Conservation (phyloP, 805 yeast genomes). For the Yamadazyma tumulicola region DNA sequence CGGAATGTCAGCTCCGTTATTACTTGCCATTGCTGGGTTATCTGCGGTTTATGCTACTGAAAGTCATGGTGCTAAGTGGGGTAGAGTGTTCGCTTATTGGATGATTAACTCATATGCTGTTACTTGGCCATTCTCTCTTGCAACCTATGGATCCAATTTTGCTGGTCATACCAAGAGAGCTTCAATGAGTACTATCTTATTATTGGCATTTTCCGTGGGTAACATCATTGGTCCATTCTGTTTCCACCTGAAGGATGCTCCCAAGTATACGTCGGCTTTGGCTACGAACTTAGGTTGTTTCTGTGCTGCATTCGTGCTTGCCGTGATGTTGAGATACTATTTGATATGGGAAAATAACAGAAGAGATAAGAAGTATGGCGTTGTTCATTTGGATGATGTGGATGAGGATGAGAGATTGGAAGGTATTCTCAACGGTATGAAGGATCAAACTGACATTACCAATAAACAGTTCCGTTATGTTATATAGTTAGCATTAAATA, state of each 20-base stretch:
- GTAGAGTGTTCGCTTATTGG: constrained; percentile 26
- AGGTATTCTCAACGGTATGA: constrained; percentile 28
- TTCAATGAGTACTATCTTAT: constrained; percentile 8
- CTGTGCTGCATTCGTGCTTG: constrained; percentile 11
- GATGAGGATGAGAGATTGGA: constrained; percentile 21
- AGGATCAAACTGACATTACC: constrained; percentile 24
- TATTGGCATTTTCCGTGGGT: constrained; percentile 9
- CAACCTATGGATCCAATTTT: constrained; percentile 18
- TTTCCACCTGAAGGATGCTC: constrained; percentile 8
- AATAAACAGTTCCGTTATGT: constrained; percentile 23
- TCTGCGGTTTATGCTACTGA: constrained; percentile 16
- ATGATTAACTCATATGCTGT: constrained; percentile 25
- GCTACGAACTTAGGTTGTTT: constrained; percentile 23
- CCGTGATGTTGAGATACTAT: constrained; percentile 7
- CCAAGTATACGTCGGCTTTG: constrained; percentile 8
- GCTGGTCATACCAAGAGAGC: constrained; percentile 12
- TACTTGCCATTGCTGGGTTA: constrained; percentile 13
- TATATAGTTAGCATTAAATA: constrained; percentile 4
- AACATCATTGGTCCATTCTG: constrained; percentile 10
- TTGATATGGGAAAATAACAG: constrained; percentile 10
- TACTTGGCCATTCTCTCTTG: constrained; percentile 21
- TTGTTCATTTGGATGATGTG: constrained; percentile 8
- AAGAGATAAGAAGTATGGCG: constrained; percentile 10
- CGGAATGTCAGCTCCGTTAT: constrained; percentile 9
- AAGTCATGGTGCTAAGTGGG: constrained; percentile 19